Base-by-base conservation (phyloP, 169 alveolate species). In the Plasmodium vivax region DNA sequence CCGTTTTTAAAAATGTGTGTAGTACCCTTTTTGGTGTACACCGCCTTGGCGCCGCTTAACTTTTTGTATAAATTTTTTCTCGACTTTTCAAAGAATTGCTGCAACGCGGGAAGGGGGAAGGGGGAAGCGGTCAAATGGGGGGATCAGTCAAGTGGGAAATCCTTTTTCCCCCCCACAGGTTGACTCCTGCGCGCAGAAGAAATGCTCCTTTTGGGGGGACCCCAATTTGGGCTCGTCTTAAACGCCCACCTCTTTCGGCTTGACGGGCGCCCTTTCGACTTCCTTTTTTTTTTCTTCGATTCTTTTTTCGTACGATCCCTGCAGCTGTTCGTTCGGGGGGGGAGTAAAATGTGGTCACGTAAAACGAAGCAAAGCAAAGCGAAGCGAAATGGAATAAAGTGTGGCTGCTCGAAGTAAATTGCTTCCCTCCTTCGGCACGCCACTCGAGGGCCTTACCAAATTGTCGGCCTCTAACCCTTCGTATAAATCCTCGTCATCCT, bases 401-500 rank as follows among this genome's bases (percentile, higher is more conserved):
- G 32, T 1, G 6, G 36, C 45, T 32, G 8, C n/a, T 19, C n/a
- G 34, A 23, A 80, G 14, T 68, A 68, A 68, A 68, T 19, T 68
- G 77, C 43, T 23, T 19, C 41, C 32, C 6, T 68, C 77, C 38
- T 27, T 68, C 23, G 77, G 1, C 77, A 68, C 62, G 23, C 9
- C 77, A 68, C 16, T 19, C n/a, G 16, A 23, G 38, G n/a, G 8
- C 27, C 68, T 19, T 88, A 88, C 94, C 94, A 88, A 34, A 62
- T 88, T 77, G 68, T 88, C 90, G 36, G 72, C 94, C 79, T 88
- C 94, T 88, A 88, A 80, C 47, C 94, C 94, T 54, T 88, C 94
- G 73, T 88, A 88, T 88, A 88, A 88, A 88, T 88, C 94, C 36
- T 79, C 94, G 19, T 85, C 93, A 88, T 88, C 94, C 16, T 88